A percentile compares a stretch with the other conserved stretches of the same genome.
Conservation (phyloP, 495 filamentous ascomycete genomes). For the Entonaema liquescens region DNA sequence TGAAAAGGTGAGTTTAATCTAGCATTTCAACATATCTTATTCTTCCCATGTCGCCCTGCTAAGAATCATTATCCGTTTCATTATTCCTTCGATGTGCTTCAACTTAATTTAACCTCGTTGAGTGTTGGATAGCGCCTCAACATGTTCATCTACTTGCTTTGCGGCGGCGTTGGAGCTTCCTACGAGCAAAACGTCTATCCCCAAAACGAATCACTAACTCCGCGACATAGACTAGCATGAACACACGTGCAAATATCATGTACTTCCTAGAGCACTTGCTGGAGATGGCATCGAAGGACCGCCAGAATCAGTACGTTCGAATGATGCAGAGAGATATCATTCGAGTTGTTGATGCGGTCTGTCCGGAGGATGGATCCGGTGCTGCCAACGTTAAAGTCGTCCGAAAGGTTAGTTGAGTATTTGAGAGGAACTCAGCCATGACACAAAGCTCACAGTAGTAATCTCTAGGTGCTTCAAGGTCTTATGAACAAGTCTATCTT, state of each 20-base stretch:
- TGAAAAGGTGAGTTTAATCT: constrained; percentile 67
- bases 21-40: not conserved
- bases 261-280: constrained; percentile 97
- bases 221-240: constrained; percentile 79
- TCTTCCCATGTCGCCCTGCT: not conserved
- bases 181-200: not conserved
- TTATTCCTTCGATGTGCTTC: not conserved
- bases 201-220: not conserved
- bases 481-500: constrained; percentile 74
- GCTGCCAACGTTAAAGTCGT: constrained; percentile 96
- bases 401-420: constrained; percentile 63
- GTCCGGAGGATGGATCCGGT: constrained; percentile 85
- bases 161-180: not conserved
- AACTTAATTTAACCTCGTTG: not conserved
- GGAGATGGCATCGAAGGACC: constrained; percentile 80
- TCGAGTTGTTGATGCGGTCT: constrained; percentile 86
- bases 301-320: constrained; percentile 77
- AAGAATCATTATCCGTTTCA: not conserved
- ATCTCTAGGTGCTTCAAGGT: constrained; percentile 67
- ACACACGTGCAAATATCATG: constrained; percentile 97
- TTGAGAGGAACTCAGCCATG: not conserved
- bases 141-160: not conserved
- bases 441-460: constrained; percentile 6
- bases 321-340: constrained; percentile 97
- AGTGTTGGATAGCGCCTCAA: not conserved